Evolutionary conservation across 371 early-diverging fungal species (phyloP).

Genomic region (Catenaria anguillulae): DNA sequence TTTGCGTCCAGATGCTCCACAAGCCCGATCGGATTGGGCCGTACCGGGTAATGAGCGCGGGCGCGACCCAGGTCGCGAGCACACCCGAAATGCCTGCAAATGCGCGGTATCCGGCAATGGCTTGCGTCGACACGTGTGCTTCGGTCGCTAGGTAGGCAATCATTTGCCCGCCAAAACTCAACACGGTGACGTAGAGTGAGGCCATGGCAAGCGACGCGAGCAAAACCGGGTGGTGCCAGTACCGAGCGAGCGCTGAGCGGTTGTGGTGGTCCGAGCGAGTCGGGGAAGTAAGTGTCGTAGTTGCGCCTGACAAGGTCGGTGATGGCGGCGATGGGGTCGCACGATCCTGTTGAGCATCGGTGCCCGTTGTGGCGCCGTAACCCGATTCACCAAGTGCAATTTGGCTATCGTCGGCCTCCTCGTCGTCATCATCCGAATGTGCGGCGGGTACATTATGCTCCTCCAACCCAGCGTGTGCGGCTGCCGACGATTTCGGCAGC

Average conservation of each 20-base stretch:
- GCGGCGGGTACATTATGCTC: too few relatives aligned
- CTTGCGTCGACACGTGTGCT: neutral
- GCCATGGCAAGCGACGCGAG: conserved; percentile 19
- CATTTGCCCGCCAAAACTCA: conserved; percentile 18
- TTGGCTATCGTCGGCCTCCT: too few relatives aligned
- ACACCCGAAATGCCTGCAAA: conserved; percentile 18
- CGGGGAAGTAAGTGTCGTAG: too few relatives aligned
- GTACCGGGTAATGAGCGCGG: conserved; percentile 8
- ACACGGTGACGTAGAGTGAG: conserved; percentile 21
- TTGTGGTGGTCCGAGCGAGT: too few relatives aligned
- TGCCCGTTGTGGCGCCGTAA: too few relatives aligned
- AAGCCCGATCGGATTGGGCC: conserved; percentile 20
- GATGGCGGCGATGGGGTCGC: too few relatives aligned
- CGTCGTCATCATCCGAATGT: too few relatives aligned
- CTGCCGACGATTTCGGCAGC: neutral
- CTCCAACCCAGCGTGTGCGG: neutral
- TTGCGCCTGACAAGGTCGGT: too few relatives aligned
- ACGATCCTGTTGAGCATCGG: too few relatives aligned
- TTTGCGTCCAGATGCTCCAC: conserved; percentile 19
- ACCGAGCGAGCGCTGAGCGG: too few relatives aligned
- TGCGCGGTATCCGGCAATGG: conserved; percentile 16
- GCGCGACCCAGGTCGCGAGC: conserved; percentile 14
- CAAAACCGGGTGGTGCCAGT: conserved; percentile 13
- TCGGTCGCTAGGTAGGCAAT: conserved; percentile 17
- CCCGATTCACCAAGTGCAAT: neutral